A percentile compares a stretch with the other conserved stretches of the same genome.
These are phyloP conservation scores for Solanum neorickii DNA, from an alignment of 257 asterid species.

Conservation along the genomic window DNA sequence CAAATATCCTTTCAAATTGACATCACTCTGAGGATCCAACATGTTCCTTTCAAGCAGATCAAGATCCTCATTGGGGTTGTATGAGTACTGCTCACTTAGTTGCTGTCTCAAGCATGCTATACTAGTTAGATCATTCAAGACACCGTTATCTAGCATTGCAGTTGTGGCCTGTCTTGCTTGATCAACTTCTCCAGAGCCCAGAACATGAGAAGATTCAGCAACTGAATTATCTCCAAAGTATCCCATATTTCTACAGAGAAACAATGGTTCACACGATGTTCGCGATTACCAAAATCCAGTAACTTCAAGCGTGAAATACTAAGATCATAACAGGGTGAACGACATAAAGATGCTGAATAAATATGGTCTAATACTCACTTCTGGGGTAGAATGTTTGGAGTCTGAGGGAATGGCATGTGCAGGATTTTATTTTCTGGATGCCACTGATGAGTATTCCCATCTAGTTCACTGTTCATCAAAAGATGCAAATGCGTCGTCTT, in stretches of 20 bases:
- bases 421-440: slow-evolving; percentile 39
- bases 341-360: neutral
- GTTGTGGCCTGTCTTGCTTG: slow-evolving; percentile 26
- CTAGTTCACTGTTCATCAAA: slow-evolving; percentile 31
- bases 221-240: slow-evolving; percentile 35
- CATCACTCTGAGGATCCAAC: slow-evolving; percentile 33
- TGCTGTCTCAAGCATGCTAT: slow-evolving; percentile 41
- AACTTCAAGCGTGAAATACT: neutral
- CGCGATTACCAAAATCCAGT: neutral
- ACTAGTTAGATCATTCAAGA: slow-evolving; percentile 43
- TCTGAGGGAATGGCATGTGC: slow-evolving; percentile 33
- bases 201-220: slow-evolving; percentile 34
- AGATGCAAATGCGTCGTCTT: slow-evolving; percentile 29
- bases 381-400: slow-evolving; percentile 34
- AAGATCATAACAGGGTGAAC: neutral
- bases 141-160: slow-evolving; percentile 37
- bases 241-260: slow-evolving; percentile 35
- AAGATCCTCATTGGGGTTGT: slow-evolving; percentile 27
- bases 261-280: neutral
- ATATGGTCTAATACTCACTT: slow-evolving; percentile 26
- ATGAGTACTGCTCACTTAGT: slow-evolving; percentile 32
- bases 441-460: slow-evolving; percentile 42
- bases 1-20: slow-evolving; percentile 28
- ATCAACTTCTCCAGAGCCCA: slow-evolving; percentile 32
- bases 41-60: slow-evolving; percentile 29